Evolutionary conservation across 78 protist species (phyloP).

Genomic region (Pigoraptor vietnamica): DNA sequence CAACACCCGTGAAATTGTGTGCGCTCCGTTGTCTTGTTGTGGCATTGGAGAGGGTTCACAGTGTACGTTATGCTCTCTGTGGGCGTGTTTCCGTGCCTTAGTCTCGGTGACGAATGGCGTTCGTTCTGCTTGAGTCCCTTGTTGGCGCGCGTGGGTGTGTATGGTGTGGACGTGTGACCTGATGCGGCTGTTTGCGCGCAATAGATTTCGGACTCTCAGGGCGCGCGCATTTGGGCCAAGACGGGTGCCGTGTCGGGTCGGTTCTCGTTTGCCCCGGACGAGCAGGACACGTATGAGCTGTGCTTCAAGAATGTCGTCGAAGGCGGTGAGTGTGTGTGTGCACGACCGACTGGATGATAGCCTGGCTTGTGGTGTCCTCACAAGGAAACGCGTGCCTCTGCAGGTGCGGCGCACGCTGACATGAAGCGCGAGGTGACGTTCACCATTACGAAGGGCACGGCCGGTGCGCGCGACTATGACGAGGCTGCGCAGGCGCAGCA

Average conservation of each 20-base stretch:
- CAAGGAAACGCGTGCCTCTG: too few relatives aligned
- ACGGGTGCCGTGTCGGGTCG: not conserved
- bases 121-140: not conserved
- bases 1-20: not conserved
- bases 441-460: not conserved
- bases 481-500: constrained; percentile 7
- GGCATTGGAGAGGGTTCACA: not conserved
- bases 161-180: too few relatives aligned
- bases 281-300: not conserved
- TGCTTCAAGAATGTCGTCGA: constrained; percentile 3
- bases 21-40: not conserved
- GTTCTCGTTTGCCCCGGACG: constrained; percentile 11
- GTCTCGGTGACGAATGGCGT: not conserved
- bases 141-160: too few relatives aligned
- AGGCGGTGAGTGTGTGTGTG: not conserved
- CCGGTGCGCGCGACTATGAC: not conserved
- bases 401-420: not conserved
- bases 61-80: not conserved
- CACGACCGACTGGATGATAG: too few relatives aligned
- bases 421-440: not conserved
- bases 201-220: constrained; percentile 11
- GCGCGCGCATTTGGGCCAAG: not conserved
- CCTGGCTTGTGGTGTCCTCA: too few relatives aligned
- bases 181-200: not conserved
- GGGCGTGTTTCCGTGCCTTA: not conserved